Evolutionary conservation across 306 rosid species (phyloP).

Genomic region (Argentina anserina): DNA sequence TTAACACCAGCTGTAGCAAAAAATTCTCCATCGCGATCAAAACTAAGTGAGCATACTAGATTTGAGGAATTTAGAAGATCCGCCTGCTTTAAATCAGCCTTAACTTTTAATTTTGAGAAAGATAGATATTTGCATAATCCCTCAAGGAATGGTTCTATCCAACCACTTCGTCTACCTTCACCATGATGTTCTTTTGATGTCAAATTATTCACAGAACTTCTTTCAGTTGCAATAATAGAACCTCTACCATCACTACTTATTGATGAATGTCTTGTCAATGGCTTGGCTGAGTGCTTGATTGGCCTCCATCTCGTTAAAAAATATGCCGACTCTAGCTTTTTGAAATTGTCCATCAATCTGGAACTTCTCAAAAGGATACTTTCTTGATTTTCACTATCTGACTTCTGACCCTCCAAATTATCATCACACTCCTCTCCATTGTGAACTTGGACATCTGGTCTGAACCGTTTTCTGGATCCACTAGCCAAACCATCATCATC

Average conservation of each 20-base stretch:
- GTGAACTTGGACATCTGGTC: slow-evolving; percentile 39
- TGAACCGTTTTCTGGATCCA: slow-evolving; percentile 78
- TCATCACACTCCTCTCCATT: slow-evolving; percentile 58
- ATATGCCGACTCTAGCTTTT: slow-evolving; percentile 86
- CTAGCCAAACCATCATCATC: slow-evolving; percentile 54
- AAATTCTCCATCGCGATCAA: slow-evolving; percentile 93
- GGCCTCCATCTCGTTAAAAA: slow-evolving; percentile 74
- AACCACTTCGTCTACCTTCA: slow-evolving; percentile 60
- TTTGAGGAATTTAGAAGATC: slow-evolving; percentile 95
- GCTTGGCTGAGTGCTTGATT: slow-evolving; percentile 42
- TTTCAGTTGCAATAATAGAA: slow-evolving; percentile 52
- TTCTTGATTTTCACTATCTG: slow-evolving; percentile 34
- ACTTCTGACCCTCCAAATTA: slow-evolving; percentile 44
- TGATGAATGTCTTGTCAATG: slow-evolving; percentile 48
- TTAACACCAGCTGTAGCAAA: slow-evolving; percentile 96
- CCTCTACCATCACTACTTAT: slow-evolving; percentile 67
- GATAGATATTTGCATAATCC: slow-evolving; percentile 96
- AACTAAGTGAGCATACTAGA: slow-evolving; percentile 82
- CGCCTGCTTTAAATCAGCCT: slow-evolving; percentile 96
- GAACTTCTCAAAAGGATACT: slow-evolving; percentile 53
- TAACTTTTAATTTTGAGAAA: slow-evolving; percentile 72
- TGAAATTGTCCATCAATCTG: slow-evolving; percentile 84
- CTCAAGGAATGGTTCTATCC: slow-evolving; percentile 95
- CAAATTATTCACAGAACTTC: slow-evolving; percentile 63
- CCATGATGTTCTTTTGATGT: slow-evolving; percentile 49